Evolutionary conservation across 1,139 yeast species (phyloP).

Genomic region (Blastobotrys ciferrii): DNA sequence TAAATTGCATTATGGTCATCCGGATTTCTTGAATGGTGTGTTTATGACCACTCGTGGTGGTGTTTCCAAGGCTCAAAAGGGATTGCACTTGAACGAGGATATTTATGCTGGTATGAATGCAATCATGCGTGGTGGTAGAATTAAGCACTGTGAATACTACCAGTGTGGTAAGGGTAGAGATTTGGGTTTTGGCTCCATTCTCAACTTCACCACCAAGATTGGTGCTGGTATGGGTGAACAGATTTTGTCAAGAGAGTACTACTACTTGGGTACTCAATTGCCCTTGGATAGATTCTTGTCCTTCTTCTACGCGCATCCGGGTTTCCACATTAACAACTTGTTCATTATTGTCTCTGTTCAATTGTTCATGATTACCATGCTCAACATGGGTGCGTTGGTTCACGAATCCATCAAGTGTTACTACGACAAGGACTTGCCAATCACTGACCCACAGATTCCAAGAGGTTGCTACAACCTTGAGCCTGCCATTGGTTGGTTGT

Average conservation of each 20-base stretch:
- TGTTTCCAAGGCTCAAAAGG: slow-evolving; percentile 82
- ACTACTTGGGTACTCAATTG: slow-evolving; percentile 72
- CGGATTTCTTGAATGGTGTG: slow-evolving; percentile 79
- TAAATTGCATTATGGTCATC: slow-evolving; percentile 88
- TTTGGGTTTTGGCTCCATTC: slow-evolving; percentile 78
- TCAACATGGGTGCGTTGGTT: slow-evolving; percentile 64
- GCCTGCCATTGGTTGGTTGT: slow-evolving; percentile 79
- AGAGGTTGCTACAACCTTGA: slow-evolving; percentile 71
- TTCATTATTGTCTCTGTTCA: slow-evolving; percentile 75
- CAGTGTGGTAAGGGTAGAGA: slow-evolving; percentile 95
- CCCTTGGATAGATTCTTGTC: slow-evolving; percentile 80
- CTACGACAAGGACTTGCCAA: slow-evolving; percentile 52
- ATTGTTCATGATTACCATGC: slow-evolving; percentile 62
- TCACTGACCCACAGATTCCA: slow-evolving; percentile 60
- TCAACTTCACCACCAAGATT: slow-evolving; percentile 82
- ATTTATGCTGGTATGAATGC: slow-evolving; percentile 92
- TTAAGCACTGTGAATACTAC: slow-evolving; percentile 81
- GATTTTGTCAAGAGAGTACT: slow-evolving; percentile 78
- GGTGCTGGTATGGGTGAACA: slow-evolving; percentile 98
- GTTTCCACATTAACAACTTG: slow-evolving; percentile 80
- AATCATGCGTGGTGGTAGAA: slow-evolving; percentile 74
- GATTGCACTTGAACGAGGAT: slow-evolving; percentile 83
- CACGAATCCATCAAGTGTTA: slow-evolving; percentile 60
- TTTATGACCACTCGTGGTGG: slow-evolving; percentile 93
- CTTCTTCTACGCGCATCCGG: slow-evolving; percentile 89